phyloP scores from a whole-genome alignment of 1,284 basidiomycete species.

The Cutaneotrichosporon dermatis region DNA sequence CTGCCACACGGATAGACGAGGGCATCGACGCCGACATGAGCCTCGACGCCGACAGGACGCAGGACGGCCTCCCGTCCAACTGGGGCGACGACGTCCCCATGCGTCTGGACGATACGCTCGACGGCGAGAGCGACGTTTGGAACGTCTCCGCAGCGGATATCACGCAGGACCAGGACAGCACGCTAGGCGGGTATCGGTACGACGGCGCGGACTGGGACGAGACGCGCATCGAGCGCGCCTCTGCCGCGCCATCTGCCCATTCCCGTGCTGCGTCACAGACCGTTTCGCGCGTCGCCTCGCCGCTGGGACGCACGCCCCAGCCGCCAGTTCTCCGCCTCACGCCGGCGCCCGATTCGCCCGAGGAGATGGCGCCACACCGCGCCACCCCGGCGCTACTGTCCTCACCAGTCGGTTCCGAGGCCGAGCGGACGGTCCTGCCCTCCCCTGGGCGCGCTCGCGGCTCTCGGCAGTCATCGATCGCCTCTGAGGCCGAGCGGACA shows the following conservation, averaged over 20 bases:
- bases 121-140: slow-evolving; percentile 21
- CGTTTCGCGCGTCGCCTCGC: too few relatives aligned
- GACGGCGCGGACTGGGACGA: slow-evolving; percentile 14
- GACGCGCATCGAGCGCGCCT: slow-evolving; percentile 9
- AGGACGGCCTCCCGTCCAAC: too few relatives aligned
- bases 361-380: too few relatives aligned
- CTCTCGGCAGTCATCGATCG: neutral
- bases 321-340: neutral
- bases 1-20: too few relatives aligned
- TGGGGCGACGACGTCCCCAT: too few relatives aligned
- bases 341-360: neutral
- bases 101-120: slow-evolving; percentile 13
- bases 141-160: slow-evolving; percentile 16
- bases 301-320: too few relatives aligned
- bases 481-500: neutral
- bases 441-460: neutral
- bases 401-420: neutral
- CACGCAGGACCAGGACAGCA: slow-evolving; percentile 7
- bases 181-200: slow-evolving; percentile 8
- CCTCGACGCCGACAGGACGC: too few relatives aligned
- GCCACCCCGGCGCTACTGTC: neutral
- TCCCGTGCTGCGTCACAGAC: neutral
- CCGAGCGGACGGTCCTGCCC: neutral
- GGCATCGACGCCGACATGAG: too few relatives aligned
- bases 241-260: neutral